phyloP scores from a whole-genome alignment of 139 green algal genomes.

The Tetradesmus lagerheimii region DNA sequence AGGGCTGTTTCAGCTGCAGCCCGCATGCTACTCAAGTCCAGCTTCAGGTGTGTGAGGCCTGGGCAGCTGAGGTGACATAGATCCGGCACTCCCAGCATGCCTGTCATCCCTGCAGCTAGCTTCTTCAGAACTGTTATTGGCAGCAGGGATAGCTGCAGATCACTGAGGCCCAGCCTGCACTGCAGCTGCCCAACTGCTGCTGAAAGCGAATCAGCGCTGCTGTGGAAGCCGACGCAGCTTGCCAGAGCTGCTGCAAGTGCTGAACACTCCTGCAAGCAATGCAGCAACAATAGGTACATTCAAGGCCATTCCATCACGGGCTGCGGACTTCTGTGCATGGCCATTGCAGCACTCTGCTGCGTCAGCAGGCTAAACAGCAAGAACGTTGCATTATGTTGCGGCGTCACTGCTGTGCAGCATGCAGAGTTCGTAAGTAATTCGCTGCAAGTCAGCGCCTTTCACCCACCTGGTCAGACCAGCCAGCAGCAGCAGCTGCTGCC shows the following conservation, averaged over 20 bases:
- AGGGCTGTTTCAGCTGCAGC: neutral
- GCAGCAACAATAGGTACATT: no score
- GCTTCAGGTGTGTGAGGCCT: conserved; percentile 1
- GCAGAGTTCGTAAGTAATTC: no score
- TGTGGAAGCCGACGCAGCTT: neutral
- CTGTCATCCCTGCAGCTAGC: neutral
- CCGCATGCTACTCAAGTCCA: neutral
- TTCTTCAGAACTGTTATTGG: conserved; percentile 4
- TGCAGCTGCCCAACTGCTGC: neutral
- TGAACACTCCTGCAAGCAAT: neutral
- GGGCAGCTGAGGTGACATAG: neutral
- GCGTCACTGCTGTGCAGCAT: no score
- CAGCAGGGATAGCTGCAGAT: conserved; percentile 29
- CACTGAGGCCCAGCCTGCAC: neutral
- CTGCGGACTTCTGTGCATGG: no score
- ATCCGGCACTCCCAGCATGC: neutral
- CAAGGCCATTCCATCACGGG: no score
- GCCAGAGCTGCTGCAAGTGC: neutral
- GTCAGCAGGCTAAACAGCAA: neutral
- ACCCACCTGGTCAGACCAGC: conserved; percentile 27
- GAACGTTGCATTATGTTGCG: no score
- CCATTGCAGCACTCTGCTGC: neutral
- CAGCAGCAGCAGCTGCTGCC: neutral
- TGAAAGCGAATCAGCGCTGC: neutral
- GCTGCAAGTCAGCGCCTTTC: neutral